Base-by-base conservation (phyloP, 768 basidiomycete species). In the Fistulinella prunicolor region DNA sequence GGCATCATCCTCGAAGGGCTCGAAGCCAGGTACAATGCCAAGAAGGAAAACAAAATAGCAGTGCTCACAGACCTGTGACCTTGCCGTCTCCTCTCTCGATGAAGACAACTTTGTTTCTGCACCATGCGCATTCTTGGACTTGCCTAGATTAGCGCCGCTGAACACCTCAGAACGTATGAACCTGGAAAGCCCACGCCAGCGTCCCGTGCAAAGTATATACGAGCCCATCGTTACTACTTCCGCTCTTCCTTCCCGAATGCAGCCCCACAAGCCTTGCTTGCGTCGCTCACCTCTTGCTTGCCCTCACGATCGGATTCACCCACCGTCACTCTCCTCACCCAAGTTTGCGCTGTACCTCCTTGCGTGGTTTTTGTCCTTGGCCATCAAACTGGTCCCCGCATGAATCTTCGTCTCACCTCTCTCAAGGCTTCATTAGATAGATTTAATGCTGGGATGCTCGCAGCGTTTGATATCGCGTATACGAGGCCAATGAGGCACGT, bases 381-480 rank as follows among this genome's bases (percentile, higher is more conserved):
- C 55, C 12, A 66, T 96, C 38, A 81, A 87, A 53, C 93, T 95
- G 1, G 70, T 93, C 2, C 74, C 79, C 4, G 70, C 76, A 54
- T 90, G 87, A 72, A 77, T 7, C 68, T 78, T 19, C 73, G 89
- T 29, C 72, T 77, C 23, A 64, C 80, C 3, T 79, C 86, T 13
- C 74, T 97, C 17, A 79, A 87, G 13, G 77, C 86, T 0, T 85
- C 90, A 0, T 82, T 85, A 63, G 94, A 97, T 58, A 77, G 90
- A 5, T 98, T 95, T 68, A 92, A 97, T 56, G 87, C 88, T 12
- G 79, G 74, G 21, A 74, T 95, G 12, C 74, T 99, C n/a, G 79
- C 85, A 1, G 86, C 85, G 0, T 99, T 99, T 59, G 95, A 97
- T 61, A 69, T 71, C n/a, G 88, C 89, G 0, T 94, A 96, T 64